A percentile compares a stretch with the other conserved stretches of the same genome.
These are phyloP conservation scores for Tremella fuciformis DNA, from an alignment of 768 basidiomycete species.

Conservation along the genomic window DNA sequence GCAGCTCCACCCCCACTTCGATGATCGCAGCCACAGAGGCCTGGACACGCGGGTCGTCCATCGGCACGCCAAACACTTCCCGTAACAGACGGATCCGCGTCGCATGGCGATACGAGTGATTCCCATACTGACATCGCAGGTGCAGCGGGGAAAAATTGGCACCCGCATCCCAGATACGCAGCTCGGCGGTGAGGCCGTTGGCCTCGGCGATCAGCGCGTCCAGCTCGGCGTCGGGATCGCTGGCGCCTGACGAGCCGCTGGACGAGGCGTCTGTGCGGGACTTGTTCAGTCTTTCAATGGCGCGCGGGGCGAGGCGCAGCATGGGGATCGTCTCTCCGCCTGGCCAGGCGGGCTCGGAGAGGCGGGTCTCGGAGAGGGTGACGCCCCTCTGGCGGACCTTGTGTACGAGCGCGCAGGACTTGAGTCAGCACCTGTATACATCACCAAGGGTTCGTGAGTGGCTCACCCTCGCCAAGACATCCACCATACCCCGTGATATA, in stretches of 20 bases:
- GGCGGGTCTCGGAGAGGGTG: constrained; percentile 6
- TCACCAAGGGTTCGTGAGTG: not conserved
- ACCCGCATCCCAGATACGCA: constrained; percentile 37
- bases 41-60: constrained; percentile 28
- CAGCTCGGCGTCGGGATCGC: not conserved
- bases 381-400: constrained; percentile 12
- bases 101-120: constrained; percentile 38
- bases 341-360: not conserved
- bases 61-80: constrained; percentile 30
- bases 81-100: constrained; percentile 30
- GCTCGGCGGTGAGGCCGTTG: constrained; percentile 26
- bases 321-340: too few relatives aligned
- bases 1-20: constrained; percentile 33
- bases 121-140: constrained; percentile 39
- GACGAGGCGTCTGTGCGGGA: not conserved
- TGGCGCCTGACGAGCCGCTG: constrained; percentile 1
- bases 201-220: constrained; percentile 10
- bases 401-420: constrained; percentile 9
- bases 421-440: not conserved
- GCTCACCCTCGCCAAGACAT: constrained; percentile 38
- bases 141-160: constrained; percentile 33
- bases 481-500: constrained; percentile 39
- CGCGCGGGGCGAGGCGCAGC: not conserved
- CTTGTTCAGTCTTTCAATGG: constrained; percentile 6
- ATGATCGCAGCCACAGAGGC: constrained; percentile 27